These are phyloP conservation scores for Bifiguratus adelaidae DNA, from an alignment of 192 early-diverging fungal species.

Conservation along the genomic window DNA sequence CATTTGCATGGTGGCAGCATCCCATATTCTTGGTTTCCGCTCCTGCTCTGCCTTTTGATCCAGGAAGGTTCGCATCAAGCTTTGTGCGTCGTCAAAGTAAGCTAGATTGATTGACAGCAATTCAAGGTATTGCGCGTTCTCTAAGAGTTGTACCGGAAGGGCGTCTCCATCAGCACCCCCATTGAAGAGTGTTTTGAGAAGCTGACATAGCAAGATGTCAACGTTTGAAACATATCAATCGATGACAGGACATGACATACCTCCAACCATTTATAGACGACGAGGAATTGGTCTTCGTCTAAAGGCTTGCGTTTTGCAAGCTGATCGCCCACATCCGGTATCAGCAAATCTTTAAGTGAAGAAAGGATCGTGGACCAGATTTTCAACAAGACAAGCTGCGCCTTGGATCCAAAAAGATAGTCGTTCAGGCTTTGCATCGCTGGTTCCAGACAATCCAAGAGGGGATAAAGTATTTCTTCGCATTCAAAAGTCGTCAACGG, in stretches of 20 bases:
- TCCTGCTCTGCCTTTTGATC: constrained; percentile 10
- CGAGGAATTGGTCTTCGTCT: constrained; percentile 48
- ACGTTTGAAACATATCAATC: too few species aligned
- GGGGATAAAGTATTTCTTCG: constrained; percentile 52
- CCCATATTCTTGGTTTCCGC: too few species aligned
- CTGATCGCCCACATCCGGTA: constrained; percentile 58
- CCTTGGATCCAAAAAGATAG: constrained; percentile 52
- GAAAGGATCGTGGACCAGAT: constrained; percentile 65
- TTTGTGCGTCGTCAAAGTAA: constrained; percentile 55
- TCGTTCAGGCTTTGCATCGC: constrained; percentile 56
- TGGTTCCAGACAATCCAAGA: constrained; percentile 66
- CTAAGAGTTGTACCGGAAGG: constrained; percentile 44
- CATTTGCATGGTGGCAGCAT: constrained; percentile 11
- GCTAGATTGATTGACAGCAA: constrained; percentile 45
- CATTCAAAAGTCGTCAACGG: constrained; percentile 33
- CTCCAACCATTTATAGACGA: constrained; percentile 60
- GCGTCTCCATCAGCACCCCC: constrained; percentile 61
- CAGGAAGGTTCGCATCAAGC: constrained; percentile 51
- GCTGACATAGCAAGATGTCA: too few species aligned
- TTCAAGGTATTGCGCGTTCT: constrained; percentile 52
- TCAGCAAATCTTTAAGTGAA: constrained; percentile 53
- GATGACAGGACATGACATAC: too few species aligned
- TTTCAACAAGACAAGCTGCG: constrained; percentile 49
- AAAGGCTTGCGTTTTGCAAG: constrained; percentile 46
- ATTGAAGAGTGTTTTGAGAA: constrained; percentile 61